phyloP scores from a whole-genome alignment of 2,329 filamentous ascomycete species.

The Zymoseptoria tritici region DNA sequence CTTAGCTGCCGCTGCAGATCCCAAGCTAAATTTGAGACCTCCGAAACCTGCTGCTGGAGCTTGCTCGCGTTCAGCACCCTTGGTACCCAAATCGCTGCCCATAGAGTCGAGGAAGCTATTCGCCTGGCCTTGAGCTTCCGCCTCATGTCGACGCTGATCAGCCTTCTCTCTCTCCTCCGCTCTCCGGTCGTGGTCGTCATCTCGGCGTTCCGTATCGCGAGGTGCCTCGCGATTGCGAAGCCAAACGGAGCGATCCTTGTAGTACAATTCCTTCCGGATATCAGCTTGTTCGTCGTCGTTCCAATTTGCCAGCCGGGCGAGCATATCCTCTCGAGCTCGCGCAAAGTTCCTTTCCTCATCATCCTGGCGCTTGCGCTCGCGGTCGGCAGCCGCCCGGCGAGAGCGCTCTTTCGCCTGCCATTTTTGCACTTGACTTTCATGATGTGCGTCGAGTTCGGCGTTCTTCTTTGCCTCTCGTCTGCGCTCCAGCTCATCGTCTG shows the following conservation, averaged over 20 bases:
- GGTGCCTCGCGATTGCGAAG: slow-evolving; percentile 70
- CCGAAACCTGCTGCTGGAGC: slow-evolving; percentile 47
- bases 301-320: slow-evolving; percentile 69
- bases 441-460: slow-evolving; percentile 70
- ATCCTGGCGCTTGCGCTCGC: slow-evolving; percentile 73
- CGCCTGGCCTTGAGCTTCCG: slow-evolving; percentile 75
- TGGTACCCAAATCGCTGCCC: slow-evolving; percentile 52
- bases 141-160: slow-evolving; percentile 56
- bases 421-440: slow-evolving; percentile 75
- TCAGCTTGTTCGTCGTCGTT: slow-evolving; percentile 81
- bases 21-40: slow-evolving; percentile 84
- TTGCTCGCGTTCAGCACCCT: slow-evolving; percentile 35
- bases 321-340: slow-evolving; percentile 58
- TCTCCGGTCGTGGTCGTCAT: slow-evolving; percentile 75
- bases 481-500: slow-evolving; percentile 75
- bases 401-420: slow-evolving; percentile 87
- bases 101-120: slow-evolving; percentile 85
- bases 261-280: slow-evolving; percentile 81
- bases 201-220: slow-evolving; percentile 62
- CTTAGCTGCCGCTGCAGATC: slow-evolving; percentile 65
- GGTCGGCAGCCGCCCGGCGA: slow-evolving; percentile 73
- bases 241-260: slow-evolving; percentile 79
- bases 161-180: slow-evolving; percentile 69
- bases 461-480: slow-evolving; percentile 64
- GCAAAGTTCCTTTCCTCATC: slow-evolving; percentile 62